These are phyloP conservation scores for Schizochytrium sp. DNA, from an alignment of 108 stramenopile genomes.

Conservation along the genomic window DNA sequence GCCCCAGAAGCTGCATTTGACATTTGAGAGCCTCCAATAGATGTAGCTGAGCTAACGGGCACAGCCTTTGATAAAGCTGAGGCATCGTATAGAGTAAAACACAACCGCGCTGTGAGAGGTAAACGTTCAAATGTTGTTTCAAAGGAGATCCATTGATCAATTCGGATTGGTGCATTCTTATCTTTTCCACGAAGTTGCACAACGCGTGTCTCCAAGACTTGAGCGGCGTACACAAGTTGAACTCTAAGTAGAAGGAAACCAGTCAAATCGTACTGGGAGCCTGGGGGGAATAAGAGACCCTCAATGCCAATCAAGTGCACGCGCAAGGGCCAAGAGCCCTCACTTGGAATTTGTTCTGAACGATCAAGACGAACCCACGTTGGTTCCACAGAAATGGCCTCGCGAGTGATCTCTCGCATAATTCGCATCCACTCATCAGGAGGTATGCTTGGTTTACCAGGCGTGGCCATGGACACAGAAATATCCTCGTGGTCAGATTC, in stretches of 20 bases:
- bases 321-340: constrained; percentile 26
- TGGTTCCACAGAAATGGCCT: background rate
- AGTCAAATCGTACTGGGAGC: background rate
- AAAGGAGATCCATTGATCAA: background rate
- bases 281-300: background rate
- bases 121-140: background rate
- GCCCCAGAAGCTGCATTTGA: no score
- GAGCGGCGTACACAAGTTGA: constrained; percentile 35
- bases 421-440: constrained; percentile 9
- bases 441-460: constrained; percentile 16
- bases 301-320: constrained; percentile 12
- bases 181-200: background rate
- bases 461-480: constrained; percentile 39
- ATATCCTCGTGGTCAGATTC: background rate
- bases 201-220: background rate
- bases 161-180: background rate
- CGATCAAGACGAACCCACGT: constrained; percentile 3
- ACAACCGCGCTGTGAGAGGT: constrained; percentile 19
- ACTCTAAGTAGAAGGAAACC: background rate
- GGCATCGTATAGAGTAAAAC: constrained; percentile 3
- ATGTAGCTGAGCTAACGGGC: background rate
- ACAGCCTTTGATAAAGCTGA: background rate
- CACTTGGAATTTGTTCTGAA: background rate
- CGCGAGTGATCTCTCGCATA: background rate
- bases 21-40: no score